Evolutionary conservation across 768 basidiomycete genomes (phyloP).

Genomic region (Russula sp.): DNA sequence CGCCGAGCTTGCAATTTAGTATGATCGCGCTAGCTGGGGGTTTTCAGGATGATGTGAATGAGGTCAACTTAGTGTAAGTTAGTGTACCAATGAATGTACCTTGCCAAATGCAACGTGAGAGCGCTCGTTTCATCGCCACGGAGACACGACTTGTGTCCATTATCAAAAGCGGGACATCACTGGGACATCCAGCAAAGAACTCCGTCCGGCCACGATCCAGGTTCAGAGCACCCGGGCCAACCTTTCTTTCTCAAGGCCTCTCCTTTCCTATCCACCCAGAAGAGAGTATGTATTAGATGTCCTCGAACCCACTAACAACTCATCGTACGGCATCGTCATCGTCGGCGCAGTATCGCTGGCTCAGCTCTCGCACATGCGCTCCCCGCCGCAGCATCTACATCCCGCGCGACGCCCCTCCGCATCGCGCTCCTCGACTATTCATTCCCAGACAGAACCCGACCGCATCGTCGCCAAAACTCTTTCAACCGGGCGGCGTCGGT

Average conservation of each 20-base stretch:
- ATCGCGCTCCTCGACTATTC: slow-evolving; percentile 89
- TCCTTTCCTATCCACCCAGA: too few species aligned
- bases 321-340: slow-evolving; percentile 71
- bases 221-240: too few species aligned
- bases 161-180: too few species aligned
- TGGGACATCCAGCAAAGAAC: too few species aligned
- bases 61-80: not conserved
- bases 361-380: slow-evolving; percentile 83
- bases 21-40: slow-evolving; percentile 50
- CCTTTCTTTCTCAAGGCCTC: too few species aligned
- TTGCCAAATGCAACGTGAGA: too few species aligned
- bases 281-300: not conserved
- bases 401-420: slow-evolving; percentile 51
- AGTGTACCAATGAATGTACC: not conserved
- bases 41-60: not conserved
- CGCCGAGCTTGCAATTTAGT: slow-evolving; percentile 55
- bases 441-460: slow-evolving; percentile 73
- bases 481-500: slow-evolving; percentile 87
- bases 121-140: too few species aligned
- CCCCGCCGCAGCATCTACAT: slow-evolving; percentile 42
- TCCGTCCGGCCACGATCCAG: too few species aligned
- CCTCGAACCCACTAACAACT: slow-evolving; percentile 11
- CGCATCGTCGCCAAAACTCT: slow-evolving; percentile 96
- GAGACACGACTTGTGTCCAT: too few species aligned
- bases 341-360: slow-evolving; percentile 89